Evolutionary conservation across 2,329 filamentous ascomycete genomes (phyloP), one percentile per base, ranked within the genome.

Genomic region (Penicillium capsulatum): DNA sequence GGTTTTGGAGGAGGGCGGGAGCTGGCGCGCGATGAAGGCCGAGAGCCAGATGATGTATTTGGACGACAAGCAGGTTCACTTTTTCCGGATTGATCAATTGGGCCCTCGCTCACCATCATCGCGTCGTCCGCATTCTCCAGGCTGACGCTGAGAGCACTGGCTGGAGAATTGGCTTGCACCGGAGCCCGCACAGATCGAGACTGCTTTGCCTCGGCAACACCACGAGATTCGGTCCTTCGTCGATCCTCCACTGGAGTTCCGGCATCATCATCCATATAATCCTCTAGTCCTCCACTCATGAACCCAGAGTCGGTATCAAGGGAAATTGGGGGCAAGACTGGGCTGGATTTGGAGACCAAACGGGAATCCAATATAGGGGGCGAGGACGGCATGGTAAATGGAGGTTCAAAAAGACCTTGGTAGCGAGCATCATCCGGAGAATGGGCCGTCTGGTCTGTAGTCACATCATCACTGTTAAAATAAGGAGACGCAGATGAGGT

Each of bases 361-460:
- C 73, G 71, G 26, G 76, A 76, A 48, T 79, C 76, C 47, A 89
- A 80, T 1, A 94, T 74, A 1, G 92, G 92, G 10, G 91, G 91
- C 3, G 91, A 97, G 0, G 92, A 97, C 1, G 85, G 85, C 53
- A 97, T 87, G 38, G 87, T 86, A 34, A 80, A 81, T 3, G 88
- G 84, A 36, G 88, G 94, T 40, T 84, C 73, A 31, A 73, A 71
- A 7, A 71, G 65, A 42, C 69, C 70, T 40, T 68, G 68, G 34
- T 72, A 73, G 38, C 72, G 74, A 34, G 63, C 55, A 33, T 72
- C 70, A 45, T 75, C 73, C 19, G 73, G 69, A 10, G 73, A 74
- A 17, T 68, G 68, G 31, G 67, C 59, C n/a, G 65, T 63, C 3
- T 70, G 65, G 36, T 79, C 75, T 34, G 64, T 60, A 15, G 57